phyloP scores from a whole-genome alignment of 2,329 filamentous ascomycete genomes.

The Hymenoscyphus linearis region DNA sequence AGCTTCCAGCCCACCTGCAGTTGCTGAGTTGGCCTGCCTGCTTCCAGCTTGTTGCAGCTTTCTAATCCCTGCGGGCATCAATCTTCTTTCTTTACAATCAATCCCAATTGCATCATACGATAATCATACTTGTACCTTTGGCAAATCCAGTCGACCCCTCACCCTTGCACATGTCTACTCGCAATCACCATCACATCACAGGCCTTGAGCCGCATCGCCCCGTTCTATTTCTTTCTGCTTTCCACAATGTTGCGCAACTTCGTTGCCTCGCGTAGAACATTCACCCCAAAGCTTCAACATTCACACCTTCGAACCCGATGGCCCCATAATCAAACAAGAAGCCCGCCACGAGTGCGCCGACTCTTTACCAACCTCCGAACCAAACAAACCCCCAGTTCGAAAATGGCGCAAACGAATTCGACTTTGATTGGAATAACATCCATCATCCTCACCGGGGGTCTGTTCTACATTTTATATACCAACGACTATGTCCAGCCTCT shows the following conservation, averaged over 20 bases:
- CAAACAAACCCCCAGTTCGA: slow-evolving; percentile 13
- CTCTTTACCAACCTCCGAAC: not conserved
- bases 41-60: too few relatives aligned
- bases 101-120: too few relatives aligned
- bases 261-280: not conserved
- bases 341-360: not conserved
- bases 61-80: not conserved
- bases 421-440: slow-evolving; percentile 23
- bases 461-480: slow-evolving; percentile 30
- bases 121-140: too few relatives aligned
- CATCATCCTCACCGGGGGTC: slow-evolving; percentile 20
- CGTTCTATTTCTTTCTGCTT: not conserved
- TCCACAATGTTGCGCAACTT: not conserved
- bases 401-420: slow-evolving; percentile 18
- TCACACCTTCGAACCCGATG: not conserved
- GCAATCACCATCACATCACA: not conserved
- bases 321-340: not conserved
- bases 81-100: not conserved
- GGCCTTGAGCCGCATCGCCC: not conserved
- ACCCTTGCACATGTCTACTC: not conserved
- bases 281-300: not conserved
- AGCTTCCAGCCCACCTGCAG: not conserved
- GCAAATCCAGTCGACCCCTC: too few relatives aligned
- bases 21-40: too few relatives aligned
- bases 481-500: slow-evolving; percentile 31